Conservation (phyloP, 768 basidiomycete genomes). For the Lanmaoa pseudosensibilis region DNA sequence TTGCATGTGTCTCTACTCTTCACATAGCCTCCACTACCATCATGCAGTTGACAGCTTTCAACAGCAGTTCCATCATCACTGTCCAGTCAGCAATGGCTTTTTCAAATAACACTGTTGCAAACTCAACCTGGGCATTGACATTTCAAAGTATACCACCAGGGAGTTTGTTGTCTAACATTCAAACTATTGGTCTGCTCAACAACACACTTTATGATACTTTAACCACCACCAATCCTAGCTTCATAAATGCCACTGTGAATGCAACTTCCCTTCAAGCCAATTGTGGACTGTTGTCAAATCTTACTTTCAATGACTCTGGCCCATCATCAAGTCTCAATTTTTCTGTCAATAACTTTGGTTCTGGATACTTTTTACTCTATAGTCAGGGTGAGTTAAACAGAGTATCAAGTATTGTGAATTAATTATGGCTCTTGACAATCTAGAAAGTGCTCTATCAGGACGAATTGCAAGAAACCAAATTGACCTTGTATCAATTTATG, state of each 20-base stretch:
- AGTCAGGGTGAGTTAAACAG: too few relatives aligned
- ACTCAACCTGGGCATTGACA: constrained; percentile 1
- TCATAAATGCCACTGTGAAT: constrained; percentile 10
- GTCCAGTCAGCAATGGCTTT: not conserved
- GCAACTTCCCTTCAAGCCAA: constrained; percentile 6
- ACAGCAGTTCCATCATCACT: not conserved
- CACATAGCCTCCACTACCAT: constrained; percentile 22
- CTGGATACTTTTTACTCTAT: not conserved
- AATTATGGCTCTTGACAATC: not conserved
- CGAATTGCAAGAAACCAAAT: not conserved
- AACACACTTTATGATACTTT: constrained; percentile 16
- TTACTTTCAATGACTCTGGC: not conserved
- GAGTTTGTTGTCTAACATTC: not conserved
- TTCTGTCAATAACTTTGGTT: not conserved
- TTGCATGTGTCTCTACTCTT: too few relatives aligned
- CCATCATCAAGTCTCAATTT: not conserved
- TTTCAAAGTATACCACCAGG: too few relatives aligned
- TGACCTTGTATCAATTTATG: not conserved
- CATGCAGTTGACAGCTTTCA: constrained; percentile 19
- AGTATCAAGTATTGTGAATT: not conserved
- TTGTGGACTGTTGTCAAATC: constrained; percentile 13
- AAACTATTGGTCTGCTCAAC: constrained; percentile 7
- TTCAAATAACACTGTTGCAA: not conserved
- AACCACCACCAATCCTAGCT: not conserved
- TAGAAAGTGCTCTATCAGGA: not conserved